These are phyloP conservation scores for Tripidium arundinaceum DNA, from an alignment of 202 grass and related monocot species.

Conservation along the genomic window DNA sequence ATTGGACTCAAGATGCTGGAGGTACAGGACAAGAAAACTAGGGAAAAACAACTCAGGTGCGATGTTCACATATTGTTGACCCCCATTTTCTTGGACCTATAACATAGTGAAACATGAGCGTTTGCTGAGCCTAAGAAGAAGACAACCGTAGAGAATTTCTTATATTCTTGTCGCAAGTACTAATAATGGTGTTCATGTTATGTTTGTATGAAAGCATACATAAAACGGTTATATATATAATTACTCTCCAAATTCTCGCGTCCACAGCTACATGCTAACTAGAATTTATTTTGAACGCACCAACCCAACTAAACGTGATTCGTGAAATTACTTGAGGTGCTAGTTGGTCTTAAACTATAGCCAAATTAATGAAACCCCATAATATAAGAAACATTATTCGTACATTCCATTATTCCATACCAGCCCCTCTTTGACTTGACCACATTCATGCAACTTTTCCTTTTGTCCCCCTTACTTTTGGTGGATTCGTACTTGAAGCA, in stretches of 20 bases:
- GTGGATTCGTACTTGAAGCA: conserved; percentile 27
- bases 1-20: too few relatives aligned
- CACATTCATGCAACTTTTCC: neutral
- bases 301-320: neutral
- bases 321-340: neutral
- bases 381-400: neutral
- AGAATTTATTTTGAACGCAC: neutral
- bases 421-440: conserved; percentile 33
- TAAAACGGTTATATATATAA: neutral
- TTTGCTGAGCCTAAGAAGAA: neutral
- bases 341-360: conserved; percentile 35
- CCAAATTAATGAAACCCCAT: neutral
- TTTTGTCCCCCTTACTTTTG: neutral
- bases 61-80: neutral
- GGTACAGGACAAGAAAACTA: too few relatives aligned
- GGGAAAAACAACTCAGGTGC: neutral
- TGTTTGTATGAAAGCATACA: conserved; percentile 1
- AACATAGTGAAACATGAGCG: neutral
- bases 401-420: neutral
- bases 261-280: too few relatives aligned
- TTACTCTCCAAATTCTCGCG: too few relatives aligned
- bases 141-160: neutral
- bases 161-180: neutral
- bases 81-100: neutral
- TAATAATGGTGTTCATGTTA: neutral